Evolutionary conservation across 2,329 filamentous ascomycete species (phyloP).

Genomic region (Arthroderma sp.): DNA sequence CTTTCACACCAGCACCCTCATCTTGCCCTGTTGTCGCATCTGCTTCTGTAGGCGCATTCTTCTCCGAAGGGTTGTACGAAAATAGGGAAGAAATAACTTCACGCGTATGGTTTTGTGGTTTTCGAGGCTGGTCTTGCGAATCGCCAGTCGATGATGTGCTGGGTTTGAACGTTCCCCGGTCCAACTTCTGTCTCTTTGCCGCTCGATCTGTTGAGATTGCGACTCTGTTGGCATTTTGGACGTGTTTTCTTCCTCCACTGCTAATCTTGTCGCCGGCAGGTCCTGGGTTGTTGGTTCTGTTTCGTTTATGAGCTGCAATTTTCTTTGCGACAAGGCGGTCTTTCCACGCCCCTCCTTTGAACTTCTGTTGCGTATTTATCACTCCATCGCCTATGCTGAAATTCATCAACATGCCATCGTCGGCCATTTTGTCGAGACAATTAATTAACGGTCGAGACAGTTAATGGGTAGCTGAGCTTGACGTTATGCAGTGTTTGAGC

Average conservation of each 20-base stretch:
- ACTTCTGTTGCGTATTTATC: conserved; percentile 46
- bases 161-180: conserved; percentile 26
- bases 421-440: conserved; percentile 51
- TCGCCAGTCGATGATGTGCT: conserved; percentile 8
- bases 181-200: conserved; percentile 29
- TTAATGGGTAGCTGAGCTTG: not conserved
- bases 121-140: conserved; percentile 7
- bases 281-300: conserved; percentile 18
- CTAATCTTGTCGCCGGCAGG: not conserved
- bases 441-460: conserved; percentile 11
- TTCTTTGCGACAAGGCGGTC: conserved; percentile 74
- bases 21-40: conserved; percentile 25
- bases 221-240: conserved; percentile 23
- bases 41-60: conserved; percentile 36
- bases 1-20: conserved; percentile 44
- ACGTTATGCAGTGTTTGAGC: too few relatives aligned
- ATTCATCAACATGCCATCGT: conserved; percentile 90
- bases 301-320: conserved; percentile 42
- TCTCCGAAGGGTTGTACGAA: conserved; percentile 69
- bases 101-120: conserved; percentile 21
- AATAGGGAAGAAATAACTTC: conserved; percentile 85
- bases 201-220: conserved; percentile 16
- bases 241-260: not conserved
- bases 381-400: conserved; percentile 64
- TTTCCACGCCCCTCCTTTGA: conserved; percentile 88